These are phyloP conservation scores for Apiosordaria backusii DNA, from an alignment of 495 filamentous ascomycete species.

Conservation along the genomic window DNA sequence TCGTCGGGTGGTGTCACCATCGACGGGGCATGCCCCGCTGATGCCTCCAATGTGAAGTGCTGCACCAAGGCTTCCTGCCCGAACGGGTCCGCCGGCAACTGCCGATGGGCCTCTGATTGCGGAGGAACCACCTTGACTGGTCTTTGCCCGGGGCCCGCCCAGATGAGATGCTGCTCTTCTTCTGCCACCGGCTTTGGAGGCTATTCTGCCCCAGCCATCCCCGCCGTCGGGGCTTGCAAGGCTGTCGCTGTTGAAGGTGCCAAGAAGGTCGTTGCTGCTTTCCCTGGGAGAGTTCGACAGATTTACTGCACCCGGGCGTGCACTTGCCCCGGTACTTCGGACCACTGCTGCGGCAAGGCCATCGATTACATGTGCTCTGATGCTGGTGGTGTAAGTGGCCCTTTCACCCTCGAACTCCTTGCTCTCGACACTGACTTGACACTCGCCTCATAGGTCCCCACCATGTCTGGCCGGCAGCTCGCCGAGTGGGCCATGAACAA, in stretches of 20 bases:
- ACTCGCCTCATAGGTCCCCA: constrained; percentile 10
- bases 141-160: constrained; percentile 38
- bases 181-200: constrained; percentile 29
- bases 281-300: constrained; percentile 35
- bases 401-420: background rate
- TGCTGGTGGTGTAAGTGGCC: constrained; percentile 24
- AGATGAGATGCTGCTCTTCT: constrained; percentile 40
- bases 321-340: constrained; percentile 29
- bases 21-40: constrained; percentile 35
- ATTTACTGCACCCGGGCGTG: constrained; percentile 37
- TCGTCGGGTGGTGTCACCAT: constrained; percentile 32
- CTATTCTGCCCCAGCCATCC: constrained; percentile 30
- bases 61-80: constrained; percentile 40
- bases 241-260: constrained; percentile 34
- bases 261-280: constrained; percentile 33
- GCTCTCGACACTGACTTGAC: background rate
- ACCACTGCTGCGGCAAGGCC: constrained; percentile 43
- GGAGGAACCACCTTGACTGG: constrained; percentile 26
- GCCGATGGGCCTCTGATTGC: constrained; percentile 39
- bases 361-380: constrained; percentile 45
- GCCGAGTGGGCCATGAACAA: constrained; percentile 49
- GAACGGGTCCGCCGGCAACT: constrained; percentile 30
- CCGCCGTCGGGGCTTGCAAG: constrained; percentile 37
- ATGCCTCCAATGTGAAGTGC: constrained; percentile 38
- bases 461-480: constrained; percentile 34